Evolutionary conservation across 371 early-diverging fungal genomes (phyloP).

Genomic region (Fennellomyces sp.): DNA sequence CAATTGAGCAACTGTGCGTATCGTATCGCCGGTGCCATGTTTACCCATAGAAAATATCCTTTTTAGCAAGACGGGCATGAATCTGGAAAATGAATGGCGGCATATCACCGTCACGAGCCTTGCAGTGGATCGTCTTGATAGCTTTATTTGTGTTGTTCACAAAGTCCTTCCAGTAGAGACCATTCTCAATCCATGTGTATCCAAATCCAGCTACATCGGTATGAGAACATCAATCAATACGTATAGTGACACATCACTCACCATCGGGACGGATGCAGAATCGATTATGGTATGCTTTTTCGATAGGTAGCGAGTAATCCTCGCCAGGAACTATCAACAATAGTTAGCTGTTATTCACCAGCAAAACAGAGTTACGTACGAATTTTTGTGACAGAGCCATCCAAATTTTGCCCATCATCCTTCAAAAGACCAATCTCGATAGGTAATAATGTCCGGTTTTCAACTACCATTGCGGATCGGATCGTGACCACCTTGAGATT

Average conservation of each 20-base stretch:
- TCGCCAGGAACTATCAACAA: slow-evolving; percentile 71
- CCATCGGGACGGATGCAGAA: slow-evolving; percentile 85
- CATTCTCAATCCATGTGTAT: slow-evolving; percentile 72
- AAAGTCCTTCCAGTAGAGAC: slow-evolving; percentile 76
- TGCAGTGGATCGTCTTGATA: slow-evolving; percentile 26
- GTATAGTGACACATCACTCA: no score
- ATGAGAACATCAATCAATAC: no score
- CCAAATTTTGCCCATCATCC: slow-evolving; percentile 51
- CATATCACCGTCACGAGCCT: slow-evolving; percentile 50
- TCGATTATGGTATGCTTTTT: slow-evolving; percentile 76
- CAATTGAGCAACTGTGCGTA: neutral
- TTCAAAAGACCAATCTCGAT: slow-evolving; percentile 85
- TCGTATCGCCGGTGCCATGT: neutral
- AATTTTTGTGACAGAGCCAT: slow-evolving; percentile 50
- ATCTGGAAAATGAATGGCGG: slow-evolving; percentile 81
- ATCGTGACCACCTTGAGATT: slow-evolving; percentile 93
- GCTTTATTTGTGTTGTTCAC: slow-evolving; percentile 33
- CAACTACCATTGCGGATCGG: slow-evolving; percentile 81
- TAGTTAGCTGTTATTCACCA: neutral
- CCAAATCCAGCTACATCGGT: slow-evolving; percentile 66
- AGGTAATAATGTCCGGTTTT: slow-evolving; percentile 79
- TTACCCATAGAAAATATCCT: slow-evolving; percentile 54
- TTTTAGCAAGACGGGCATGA: slow-evolving; percentile 52
- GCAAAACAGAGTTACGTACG: slow-evolving; percentile 27
- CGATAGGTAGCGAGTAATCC: slow-evolving; percentile 85